Evolutionary conservation across 352 stramenopile genomes (phyloP).

Genomic region (Pseudoperonospora humuli): DNA sequence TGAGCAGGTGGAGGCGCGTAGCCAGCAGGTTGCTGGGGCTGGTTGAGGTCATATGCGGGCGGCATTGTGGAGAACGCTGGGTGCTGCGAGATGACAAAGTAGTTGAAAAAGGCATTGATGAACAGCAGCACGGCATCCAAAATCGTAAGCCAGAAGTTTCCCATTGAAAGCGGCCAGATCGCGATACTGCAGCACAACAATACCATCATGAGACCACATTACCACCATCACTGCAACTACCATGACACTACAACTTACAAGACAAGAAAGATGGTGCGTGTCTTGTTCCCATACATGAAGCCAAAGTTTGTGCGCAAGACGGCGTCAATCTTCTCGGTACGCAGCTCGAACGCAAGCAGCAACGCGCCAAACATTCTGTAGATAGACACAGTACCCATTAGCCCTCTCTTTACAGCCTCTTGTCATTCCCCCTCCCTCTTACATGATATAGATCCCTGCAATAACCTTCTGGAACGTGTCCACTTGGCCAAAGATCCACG

Average conservation of each 20-base stretch:
- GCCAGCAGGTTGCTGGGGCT: slow-evolving; percentile 8
- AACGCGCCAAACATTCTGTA: slow-evolving; percentile 70
- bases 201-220: slow-evolving; percentile 30
- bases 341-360: slow-evolving; percentile 77
- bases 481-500: slow-evolving; percentile 77
- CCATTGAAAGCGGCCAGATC: slow-evolving; percentile 86
- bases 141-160: slow-evolving; percentile 86
- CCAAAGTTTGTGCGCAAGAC: slow-evolving; percentile 82
- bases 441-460: slow-evolving; percentile 85
- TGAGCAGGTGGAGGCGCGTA: slow-evolving; percentile 12
- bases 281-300: slow-evolving; percentile 88
- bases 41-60: slow-evolving; percentile 19
- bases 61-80: slow-evolving; percentile 46
- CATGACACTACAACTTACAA: slow-evolving; percentile 53
- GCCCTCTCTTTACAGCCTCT: neutral
- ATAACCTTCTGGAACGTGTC: slow-evolving; percentile 75
- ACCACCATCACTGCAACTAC: slow-evolving; percentile 3
- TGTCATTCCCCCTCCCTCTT: slow-evolving; percentile 12
- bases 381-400: slow-evolving; percentile 1
- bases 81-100: slow-evolving; percentile 84
- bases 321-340: slow-evolving; percentile 71
- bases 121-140: slow-evolving; percentile 83
- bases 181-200: slow-evolving; percentile 60
- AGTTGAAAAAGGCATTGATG: slow-evolving; percentile 88
- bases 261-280: slow-evolving; percentile 80